Evolutionary conservation across 345 rosid genomes (phyloP).

Genomic region (Salix purpurea): DNA sequence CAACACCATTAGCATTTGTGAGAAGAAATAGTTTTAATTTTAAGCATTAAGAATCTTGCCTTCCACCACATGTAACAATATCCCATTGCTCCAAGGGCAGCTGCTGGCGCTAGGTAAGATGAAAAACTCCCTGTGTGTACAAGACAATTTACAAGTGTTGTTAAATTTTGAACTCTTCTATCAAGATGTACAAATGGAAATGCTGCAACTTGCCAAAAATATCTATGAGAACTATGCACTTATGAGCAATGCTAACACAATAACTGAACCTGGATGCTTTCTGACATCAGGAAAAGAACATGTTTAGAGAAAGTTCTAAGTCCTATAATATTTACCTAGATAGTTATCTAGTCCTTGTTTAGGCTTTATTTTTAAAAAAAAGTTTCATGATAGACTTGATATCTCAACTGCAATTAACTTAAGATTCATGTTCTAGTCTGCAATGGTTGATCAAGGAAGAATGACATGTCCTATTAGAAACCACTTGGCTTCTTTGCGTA

Average conservation of each 20-base stretch:
- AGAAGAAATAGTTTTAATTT: constrained; percentile 5
- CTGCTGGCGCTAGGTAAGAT: constrained; percentile 85
- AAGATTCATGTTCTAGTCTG: not conserved
- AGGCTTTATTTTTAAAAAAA: not conserved
- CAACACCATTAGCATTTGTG: not conserved
- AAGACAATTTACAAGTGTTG: not conserved
- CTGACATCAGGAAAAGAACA: not conserved
- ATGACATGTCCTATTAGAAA: not conserved
- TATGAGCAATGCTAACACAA: not conserved
- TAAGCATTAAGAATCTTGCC: constrained; percentile 37
- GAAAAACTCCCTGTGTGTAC: constrained; percentile 49
- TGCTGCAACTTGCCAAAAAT: not conserved
- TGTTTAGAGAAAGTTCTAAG: not conserved
- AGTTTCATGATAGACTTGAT: not conserved
- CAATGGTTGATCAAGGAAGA: not conserved
- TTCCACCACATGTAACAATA: constrained; percentile 98
- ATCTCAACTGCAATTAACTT: not conserved
- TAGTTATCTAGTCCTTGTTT: not conserved
- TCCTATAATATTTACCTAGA: not conserved
- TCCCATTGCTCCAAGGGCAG: constrained; percentile 91
- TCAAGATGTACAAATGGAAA: not conserved
- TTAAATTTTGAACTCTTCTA: not conserved
- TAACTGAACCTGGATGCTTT: not conserved
- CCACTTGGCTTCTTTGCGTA: not conserved
- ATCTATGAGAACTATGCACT: not conserved